Percentiles rank a stretch among this genome's conserved stretches.
phyloP scores from a whole-genome alignment of 805 yeast species.

The Candida patagonica region DNA sequence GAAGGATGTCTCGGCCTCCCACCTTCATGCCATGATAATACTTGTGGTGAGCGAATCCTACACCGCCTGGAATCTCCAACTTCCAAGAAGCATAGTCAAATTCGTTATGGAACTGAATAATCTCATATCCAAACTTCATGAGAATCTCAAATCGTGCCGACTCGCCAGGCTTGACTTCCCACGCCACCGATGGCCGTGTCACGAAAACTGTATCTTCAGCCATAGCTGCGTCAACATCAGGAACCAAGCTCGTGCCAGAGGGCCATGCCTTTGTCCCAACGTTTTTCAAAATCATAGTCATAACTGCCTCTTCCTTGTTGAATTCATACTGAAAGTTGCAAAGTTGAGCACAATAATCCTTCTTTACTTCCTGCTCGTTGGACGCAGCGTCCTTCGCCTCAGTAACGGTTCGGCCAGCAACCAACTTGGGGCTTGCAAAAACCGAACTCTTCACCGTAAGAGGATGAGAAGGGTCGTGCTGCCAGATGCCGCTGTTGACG shows the following conservation, averaged over 20 bases:
- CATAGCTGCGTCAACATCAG: background rate
- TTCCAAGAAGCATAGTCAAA: constrained; percentile 1
- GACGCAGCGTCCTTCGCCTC: background rate
- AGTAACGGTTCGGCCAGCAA: background rate
- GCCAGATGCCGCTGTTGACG: constrained; percentile 6
- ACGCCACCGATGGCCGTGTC: background rate
- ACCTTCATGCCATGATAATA: constrained; percentile 3
- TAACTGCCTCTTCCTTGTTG: background rate
- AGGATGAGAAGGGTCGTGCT: constrained; percentile 4
- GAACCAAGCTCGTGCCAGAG: constrained; percentile 4
- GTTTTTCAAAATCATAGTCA: constrained; percentile 6
- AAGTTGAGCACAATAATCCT: constrained; percentile 1
- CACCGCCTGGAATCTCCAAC: constrained; percentile 3
- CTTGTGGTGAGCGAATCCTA: constrained; percentile 1
- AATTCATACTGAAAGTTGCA: background rate
- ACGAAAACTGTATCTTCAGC: background rate
- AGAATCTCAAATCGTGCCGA: background rate
- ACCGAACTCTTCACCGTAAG: background rate
- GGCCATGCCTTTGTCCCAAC: constrained; percentile 15
- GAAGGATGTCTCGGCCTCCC: background rate
- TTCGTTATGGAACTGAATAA: background rate
- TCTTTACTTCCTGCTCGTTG: background rate
- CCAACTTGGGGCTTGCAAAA: background rate
- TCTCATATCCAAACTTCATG: background rate
- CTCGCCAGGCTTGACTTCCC: constrained; percentile 6